phyloP scores from a whole-genome alignment of 805 yeast genomes.

The Torulaspora delbrueckii region DNA sequence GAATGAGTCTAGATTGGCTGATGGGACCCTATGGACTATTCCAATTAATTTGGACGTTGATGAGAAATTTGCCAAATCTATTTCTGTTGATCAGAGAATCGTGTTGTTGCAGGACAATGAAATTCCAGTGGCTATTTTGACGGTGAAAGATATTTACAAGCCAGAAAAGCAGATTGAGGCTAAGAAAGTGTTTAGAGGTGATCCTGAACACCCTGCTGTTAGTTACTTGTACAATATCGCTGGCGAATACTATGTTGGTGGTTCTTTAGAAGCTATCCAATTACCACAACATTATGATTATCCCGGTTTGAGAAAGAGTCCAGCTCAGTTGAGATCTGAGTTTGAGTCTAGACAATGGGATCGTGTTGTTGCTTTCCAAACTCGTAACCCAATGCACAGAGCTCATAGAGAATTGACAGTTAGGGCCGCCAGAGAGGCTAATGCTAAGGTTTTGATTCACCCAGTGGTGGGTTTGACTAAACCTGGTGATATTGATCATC shows the following conservation, averaged over 20 bases:
- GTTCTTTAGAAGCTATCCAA: conserved; percentile 74
- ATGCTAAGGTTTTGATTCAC: conserved; percentile 83
- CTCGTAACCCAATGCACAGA: conserved; percentile 98
- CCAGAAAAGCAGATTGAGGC: conserved; percentile 84
- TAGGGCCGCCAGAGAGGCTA: conserved; percentile 90
- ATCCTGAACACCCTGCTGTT: conserved; percentile 94
- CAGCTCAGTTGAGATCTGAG: conserved; percentile 83
- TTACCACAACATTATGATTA: conserved; percentile 89
- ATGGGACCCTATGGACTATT: conserved; percentile 83
- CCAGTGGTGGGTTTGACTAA: conserved; percentile 96
- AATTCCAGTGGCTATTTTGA: conserved; percentile 71
- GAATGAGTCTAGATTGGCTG: conserved; percentile 59
- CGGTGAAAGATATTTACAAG: conserved; percentile 70
- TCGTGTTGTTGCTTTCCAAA: conserved; percentile 92
- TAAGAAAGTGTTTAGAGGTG: conserved; percentile 85
- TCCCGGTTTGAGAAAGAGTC: conserved; percentile 80
- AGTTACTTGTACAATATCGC: conserved; percentile 65
- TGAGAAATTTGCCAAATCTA: conserved; percentile 42
- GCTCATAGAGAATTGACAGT: conserved; percentile 96
- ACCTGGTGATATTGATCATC: conserved; percentile 97
- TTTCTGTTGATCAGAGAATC: conserved; percentile 55
- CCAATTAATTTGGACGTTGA: conserved; percentile 86
- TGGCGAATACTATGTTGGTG: conserved; percentile 85
- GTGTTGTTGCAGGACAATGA: conserved; percentile 79
- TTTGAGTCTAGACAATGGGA: conserved; percentile 79